phyloP scores from a whole-genome alignment of 345 rosid genomes.

The Psidium guajava region DNA sequence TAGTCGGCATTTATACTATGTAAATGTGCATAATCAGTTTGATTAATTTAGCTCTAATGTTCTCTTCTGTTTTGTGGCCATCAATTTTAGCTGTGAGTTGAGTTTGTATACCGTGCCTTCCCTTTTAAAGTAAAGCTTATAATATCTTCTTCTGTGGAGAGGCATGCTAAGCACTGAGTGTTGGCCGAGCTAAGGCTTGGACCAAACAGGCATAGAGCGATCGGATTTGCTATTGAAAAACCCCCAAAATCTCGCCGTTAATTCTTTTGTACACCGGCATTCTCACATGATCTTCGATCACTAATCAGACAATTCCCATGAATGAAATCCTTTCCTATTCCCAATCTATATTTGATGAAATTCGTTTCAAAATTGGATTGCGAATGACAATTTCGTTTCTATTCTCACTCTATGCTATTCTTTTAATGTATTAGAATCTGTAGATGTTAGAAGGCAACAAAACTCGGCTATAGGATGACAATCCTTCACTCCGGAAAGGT shows the following conservation, averaged over 20 bases:
- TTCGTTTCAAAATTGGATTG: too few species aligned
- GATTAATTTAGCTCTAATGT: neutral
- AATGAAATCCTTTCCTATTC: neutral
- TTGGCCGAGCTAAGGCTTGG: neutral
- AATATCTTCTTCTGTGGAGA: neutral
- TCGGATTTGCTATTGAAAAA: neutral
- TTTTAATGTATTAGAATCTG: neutral
- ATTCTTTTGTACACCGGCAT: too few species aligned
- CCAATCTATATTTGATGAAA: neutral
- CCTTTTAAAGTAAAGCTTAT: neutral
- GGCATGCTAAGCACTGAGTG: neutral
- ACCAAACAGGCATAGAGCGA: neutral
- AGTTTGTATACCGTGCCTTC: neutral
- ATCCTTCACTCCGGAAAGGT: too few species aligned
- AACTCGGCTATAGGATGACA: too few species aligned
- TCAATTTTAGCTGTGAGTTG: neutral
- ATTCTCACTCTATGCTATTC: neutral
- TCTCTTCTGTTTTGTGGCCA: neutral
- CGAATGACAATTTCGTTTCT: neutral
- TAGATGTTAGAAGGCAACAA: too few species aligned
- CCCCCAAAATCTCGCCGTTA: neutral
- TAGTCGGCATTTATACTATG: neutral
- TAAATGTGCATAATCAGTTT: neutral
- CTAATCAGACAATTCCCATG: too few species aligned
- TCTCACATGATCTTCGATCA: too few species aligned